These are phyloP conservation scores for Solanum hybrid DNA, from an alignment of 305 asterid genomes.

Conservation along the genomic window DNA sequence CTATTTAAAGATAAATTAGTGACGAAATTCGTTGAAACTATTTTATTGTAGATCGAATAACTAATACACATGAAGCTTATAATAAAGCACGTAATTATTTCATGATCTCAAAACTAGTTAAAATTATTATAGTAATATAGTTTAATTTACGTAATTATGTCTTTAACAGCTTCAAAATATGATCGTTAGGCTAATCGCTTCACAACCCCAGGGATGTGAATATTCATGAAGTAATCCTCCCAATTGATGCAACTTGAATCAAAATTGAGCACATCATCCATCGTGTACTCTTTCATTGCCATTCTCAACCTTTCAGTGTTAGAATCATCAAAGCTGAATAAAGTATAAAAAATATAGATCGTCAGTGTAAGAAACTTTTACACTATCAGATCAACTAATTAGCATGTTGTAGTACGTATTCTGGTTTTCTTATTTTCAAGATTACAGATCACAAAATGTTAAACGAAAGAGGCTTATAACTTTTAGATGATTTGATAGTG, in stretches of 20 bases:
- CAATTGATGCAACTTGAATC: slow-evolving; percentile 38
- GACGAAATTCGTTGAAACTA: neutral
- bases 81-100: neutral
- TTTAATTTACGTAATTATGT: neutral
- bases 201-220: slow-evolving; percentile 31
- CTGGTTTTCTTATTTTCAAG: neutral
- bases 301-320: slow-evolving; percentile 31
- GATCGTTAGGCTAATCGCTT: slow-evolving; percentile 8
- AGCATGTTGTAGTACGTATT: neutral
- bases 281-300: slow-evolving; percentile 9
- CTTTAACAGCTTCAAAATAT: neutral
- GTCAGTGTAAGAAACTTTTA: neutral
- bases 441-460: neutral
- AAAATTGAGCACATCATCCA: slow-evolving; percentile 20
- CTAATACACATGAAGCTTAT: neutral
- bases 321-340: slow-evolving; percentile 34
- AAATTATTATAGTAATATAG: neutral
- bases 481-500: neutral
- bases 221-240: slow-evolving; percentile 37
- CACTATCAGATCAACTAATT: neutral
- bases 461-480: neutral
- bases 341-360: neutral
- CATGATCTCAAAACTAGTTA: neutral
- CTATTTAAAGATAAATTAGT: neutral
- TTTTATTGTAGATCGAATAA: neutral